Percentiles rank a stretch among this genome's conserved stretches.
Evolutionary conservation across 208 protist species (phyloP).

Genomic region (Phytomonas serpens): DNA sequence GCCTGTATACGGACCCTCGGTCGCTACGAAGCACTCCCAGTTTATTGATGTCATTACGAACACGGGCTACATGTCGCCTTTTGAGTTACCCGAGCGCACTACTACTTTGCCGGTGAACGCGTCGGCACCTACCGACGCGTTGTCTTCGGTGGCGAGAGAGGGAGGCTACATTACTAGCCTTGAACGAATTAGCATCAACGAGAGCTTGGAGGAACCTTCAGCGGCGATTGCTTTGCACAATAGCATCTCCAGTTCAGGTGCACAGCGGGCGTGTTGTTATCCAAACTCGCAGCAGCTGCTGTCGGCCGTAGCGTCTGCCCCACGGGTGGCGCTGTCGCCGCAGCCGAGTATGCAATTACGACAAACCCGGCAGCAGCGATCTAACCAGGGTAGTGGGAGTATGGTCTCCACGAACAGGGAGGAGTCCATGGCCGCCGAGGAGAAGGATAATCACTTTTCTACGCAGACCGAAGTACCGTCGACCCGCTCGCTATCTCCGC

Average conservation of each 20-base stretch:
- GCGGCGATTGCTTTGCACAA: constrained; percentile 15
- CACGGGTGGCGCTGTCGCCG: not conserved
- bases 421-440: not conserved
- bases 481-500: not conserved
- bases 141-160: not conserved
- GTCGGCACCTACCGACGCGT: not conserved
- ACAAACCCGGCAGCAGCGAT: constrained; percentile 17
- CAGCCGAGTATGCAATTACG: constrained; percentile 7
- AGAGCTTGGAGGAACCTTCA: not conserved
- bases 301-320: not conserved
- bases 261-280: not conserved
- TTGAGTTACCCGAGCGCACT: constrained; percentile 24
- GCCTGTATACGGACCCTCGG: constrained; percentile 29
- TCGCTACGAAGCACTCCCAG: constrained; percentile 26
- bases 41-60: constrained; percentile 60
- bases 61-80: constrained; percentile 40
- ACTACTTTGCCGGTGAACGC: not conserved
- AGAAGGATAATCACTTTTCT: not conserved
- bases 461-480: constrained; percentile 6
- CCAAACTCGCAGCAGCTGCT: too few species aligned
- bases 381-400: not conserved
- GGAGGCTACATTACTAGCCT: not conserved
- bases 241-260: not conserved
- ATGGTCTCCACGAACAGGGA: constrained; percentile 3
- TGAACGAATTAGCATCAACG: constrained; percentile 1